Base-by-base conservation (phyloP, 352 stramenopile species). In the Pythium apleroticum region DNA sequence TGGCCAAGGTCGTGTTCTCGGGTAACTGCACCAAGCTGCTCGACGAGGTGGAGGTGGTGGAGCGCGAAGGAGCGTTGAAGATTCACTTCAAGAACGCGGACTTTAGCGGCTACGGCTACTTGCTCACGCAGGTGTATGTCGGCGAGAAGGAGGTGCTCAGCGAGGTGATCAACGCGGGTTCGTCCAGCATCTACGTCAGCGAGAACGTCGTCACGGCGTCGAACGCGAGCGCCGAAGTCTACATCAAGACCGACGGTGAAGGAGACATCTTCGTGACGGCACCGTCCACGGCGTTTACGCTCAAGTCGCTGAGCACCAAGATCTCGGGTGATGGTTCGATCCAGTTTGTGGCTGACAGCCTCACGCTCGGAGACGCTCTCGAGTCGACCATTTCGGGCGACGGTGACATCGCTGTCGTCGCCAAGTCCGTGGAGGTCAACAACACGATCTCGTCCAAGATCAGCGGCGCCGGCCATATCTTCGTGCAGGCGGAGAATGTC, bases 1-100 rank as follows among this genome's bases (percentile, higher is more conserved):
- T 86, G 46, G 78, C 75, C 48, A 81, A 72, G 65, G 71, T 90
- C 33, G 63, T 88, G 33, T 50, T 90, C 50, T 77, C 73, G 35
- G 74, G 81, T 53, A 80, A 90, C 70, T 87, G 76, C 60, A 75
- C 71, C 4, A 63, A 78, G 17, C 57, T 90, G 41, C 57, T 89
- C 1, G 64, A 80, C 17, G 49, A 68, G 46, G 60, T 90, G 20
- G 75, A 90, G 46, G 75, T 73, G n/a, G 54, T 69, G 0, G 65
- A 77, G 1, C 60, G 74, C 31, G 58, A 75, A 10, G 75, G 84
- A 33, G 75, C 60, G 20, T 57, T 90, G 50, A 87, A 82, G 50
- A 46, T 78, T n/a, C 60, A 63, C 27, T 65, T 88, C 63, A 83
- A 80, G 57, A 88, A 90, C 65, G 60, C 75, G 52, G 61, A 87